Evolutionary conservation across 352 stramenopile genomes (phyloP), one percentile per base, ranked within the genome.

Genomic region (Sclerospora graminicola): DNA sequence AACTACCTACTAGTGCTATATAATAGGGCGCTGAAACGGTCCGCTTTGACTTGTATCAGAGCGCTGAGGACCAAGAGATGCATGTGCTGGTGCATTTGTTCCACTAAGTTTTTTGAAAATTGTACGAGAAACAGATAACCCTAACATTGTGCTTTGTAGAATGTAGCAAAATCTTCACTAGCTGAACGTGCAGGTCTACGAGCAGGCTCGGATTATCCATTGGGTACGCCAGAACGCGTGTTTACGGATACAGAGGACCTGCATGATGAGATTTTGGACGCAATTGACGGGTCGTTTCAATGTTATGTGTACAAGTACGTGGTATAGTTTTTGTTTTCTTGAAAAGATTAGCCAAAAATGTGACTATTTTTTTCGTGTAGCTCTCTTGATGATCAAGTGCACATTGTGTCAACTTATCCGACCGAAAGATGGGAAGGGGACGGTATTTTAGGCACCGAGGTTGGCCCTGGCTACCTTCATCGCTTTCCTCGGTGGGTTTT

Each of bases 391-490:
- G n/a, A n/a, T n/a, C n/a, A n/a, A n/a, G n/a, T n/a, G n/a, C n/a
- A n/a, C n/a, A n/a, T n/a, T n/a, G 80, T 97, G 30, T 84, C 91
- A 8, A 95, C 93, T 32, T 50, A 65, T 6, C 82, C 78, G 8
- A 80, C 56, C 9, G 63, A 91, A 30, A 48, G 57, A 2, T 97
- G 95, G 94, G 90, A 92, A 51, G 84, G 93, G n/a, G n/a, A n/a
- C n/a, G n/a, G n/a, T n/a, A n/a, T n/a, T n/a, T n/a, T n/a, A n/a
- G n/a, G n/a, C n/a, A 93, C 94, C 1, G 91, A 97, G 50, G 85
- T 99, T 15, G 95, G 82, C 4, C 92, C 95, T 40, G 95, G 95
- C n/a, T 97, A 96, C 44, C 63, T 98, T 16, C 95, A 99, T 71
- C 71, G 93, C 15, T 74, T 99, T n/a, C n/a, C n/a, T n/a, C n/a